These are phyloP conservation scores for Sapria himalayana DNA, from an alignment of 345 rosid species.

Conservation along the genomic window DNA sequence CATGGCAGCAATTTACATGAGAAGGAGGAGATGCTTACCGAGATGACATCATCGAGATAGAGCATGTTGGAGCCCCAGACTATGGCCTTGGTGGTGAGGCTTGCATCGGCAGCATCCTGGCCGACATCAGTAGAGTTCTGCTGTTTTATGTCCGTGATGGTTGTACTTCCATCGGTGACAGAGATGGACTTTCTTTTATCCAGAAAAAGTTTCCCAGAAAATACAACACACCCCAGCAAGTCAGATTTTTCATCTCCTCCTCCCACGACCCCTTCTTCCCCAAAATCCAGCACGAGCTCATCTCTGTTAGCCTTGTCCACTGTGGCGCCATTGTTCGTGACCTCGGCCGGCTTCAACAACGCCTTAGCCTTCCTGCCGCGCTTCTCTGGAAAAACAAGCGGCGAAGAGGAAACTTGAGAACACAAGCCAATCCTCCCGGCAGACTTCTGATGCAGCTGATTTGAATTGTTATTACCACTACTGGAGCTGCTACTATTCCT, in stretches of 20 bases:
- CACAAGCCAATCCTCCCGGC: conserved; percentile 63
- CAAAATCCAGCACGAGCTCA: conserved; percentile 51
- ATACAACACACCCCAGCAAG: conserved; percentile 57
- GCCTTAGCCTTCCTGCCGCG: conserved; percentile 53
- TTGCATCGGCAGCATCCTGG: conserved; percentile 35
- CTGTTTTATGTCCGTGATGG: conserved; percentile 16
- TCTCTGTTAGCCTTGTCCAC: conserved; percentile 25
- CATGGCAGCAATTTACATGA: no score
- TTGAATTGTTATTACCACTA: conserved; percentile 10
- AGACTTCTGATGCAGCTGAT: conserved; percentile 35
- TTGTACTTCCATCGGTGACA: conserved; percentile 11
- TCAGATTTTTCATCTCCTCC: conserved; percentile 83
- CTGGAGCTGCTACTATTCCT: conserved; percentile 12
- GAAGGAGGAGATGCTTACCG: conserved; percentile 22
- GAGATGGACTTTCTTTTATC: conserved; percentile 34
- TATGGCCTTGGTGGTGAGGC: conserved; percentile 67
- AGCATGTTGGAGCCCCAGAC: conserved; percentile 67
- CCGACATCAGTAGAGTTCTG: conserved; percentile 17
- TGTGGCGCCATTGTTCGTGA: conserved; percentile 15
- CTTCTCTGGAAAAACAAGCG: conserved; percentile 75
- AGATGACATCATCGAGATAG: conserved; percentile 52
- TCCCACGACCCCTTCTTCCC: conserved; percentile 12
- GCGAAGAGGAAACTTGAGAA: conserved; percentile 53
- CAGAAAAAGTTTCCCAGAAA: conserved; percentile 52
- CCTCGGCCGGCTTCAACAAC: conserved; percentile 21